These are phyloP conservation scores for Maudiozyma barnettii DNA, from an alignment of 805 yeast genomes.

Conservation along the genomic window DNA sequence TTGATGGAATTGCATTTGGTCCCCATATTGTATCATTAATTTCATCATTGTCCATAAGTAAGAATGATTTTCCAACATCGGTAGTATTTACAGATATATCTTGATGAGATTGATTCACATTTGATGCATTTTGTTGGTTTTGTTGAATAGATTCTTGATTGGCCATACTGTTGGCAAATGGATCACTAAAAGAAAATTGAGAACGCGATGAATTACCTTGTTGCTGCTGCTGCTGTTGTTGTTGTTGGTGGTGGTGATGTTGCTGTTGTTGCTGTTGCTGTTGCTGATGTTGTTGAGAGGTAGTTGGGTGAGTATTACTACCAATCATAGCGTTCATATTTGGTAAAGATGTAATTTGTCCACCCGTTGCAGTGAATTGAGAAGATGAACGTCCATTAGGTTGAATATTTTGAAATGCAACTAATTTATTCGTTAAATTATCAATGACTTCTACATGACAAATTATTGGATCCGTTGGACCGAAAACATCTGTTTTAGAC, in stretches of 20 bases:
- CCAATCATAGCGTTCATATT: neutral
- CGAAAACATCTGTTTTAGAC: constrained; percentile 37
- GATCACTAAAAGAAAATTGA: constrained; percentile 63
- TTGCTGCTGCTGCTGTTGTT: neutral
- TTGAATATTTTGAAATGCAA: constrained; percentile 12
- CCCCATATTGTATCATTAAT: constrained; percentile 31
- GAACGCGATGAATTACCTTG: constrained; percentile 45
- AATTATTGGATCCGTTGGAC: constrained; percentile 36
- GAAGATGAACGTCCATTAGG: neutral
- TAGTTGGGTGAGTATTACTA: constrained; percentile 1
- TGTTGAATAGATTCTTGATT: constrained; percentile 5
- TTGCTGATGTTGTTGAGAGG: neutral
- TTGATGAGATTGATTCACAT: constrained; percentile 1
- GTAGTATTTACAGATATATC: constrained; percentile 5
- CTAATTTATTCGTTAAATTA: constrained; percentile 25
- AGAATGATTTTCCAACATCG: constrained; percentile 24
- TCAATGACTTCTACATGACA: constrained; percentile 35
- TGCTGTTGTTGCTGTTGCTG: neutral
- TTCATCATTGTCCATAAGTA: constrained; percentile 33
- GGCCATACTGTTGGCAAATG: constrained; percentile 34
- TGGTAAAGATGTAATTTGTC: neutral
- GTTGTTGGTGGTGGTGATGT: constrained; percentile 1
- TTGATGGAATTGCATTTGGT: constrained; percentile 23
- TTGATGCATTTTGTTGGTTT: neutral
- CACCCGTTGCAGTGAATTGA: neutral